Evolutionary conservation across 768 basidiomycete genomes (phyloP).

Genomic region (Suillus brevipes): DNA sequence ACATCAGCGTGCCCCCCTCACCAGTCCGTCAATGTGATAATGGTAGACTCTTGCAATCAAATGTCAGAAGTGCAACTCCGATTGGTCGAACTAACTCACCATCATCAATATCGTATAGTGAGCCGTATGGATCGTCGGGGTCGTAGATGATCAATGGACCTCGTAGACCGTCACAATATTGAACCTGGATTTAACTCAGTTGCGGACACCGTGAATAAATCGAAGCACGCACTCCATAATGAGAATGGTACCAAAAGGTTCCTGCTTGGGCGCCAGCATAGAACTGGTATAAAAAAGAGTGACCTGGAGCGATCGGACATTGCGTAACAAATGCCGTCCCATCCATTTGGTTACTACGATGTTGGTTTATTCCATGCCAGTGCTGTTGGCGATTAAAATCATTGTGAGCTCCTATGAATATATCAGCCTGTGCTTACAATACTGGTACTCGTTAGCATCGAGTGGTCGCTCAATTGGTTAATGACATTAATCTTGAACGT

Average conservation of each 20-base stretch:
- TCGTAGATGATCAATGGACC: constrained; percentile 51
- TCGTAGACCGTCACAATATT: constrained; percentile 58
- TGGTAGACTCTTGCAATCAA: neutral
- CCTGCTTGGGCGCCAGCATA: neutral
- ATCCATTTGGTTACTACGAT: neutral
- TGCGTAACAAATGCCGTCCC: neutral
- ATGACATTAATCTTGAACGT: neutral
- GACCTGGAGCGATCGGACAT: neutral
- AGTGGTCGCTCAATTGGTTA: neutral
- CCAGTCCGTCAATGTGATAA: neutral
- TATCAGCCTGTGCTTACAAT: neutral
- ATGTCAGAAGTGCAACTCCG: neutral
- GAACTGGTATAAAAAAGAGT: neutral
- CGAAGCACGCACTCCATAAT: neutral
- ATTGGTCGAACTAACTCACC: neutral
- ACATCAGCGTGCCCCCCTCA: neutral
- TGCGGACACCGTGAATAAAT: neutral
- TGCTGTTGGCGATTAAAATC: neutral
- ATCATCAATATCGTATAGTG: neutral
- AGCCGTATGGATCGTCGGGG: constrained; percentile 11
- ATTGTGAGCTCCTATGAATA: neutral
- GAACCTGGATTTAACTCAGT: constrained; percentile 19
- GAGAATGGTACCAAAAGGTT: neutral
- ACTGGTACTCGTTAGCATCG: neutral
- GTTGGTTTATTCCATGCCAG: neutral